Evolutionary conservation across 2,329 filamentous ascomycete genomes (phyloP).

Genomic region (Neurospora crassa): DNA sequence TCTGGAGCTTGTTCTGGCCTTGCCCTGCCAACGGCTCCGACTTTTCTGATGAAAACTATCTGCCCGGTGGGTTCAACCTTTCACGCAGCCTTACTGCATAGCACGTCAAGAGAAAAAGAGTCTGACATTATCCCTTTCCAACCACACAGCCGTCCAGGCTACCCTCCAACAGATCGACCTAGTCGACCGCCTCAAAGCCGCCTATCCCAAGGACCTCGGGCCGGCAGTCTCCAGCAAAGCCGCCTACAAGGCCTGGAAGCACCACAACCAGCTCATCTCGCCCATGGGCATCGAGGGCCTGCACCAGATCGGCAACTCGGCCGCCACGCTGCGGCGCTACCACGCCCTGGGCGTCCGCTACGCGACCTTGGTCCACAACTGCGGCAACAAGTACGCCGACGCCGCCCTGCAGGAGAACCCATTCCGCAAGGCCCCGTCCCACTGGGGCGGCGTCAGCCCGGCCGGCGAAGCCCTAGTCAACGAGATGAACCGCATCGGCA

Average conservation of each 20-base stretch:
- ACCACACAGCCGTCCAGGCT: conserved; percentile 10
- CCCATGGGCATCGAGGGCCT: conserved; percentile 78
- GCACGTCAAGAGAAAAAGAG: not conserved
- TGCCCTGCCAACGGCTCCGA: conserved; percentile 66
- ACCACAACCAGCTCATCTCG: conserved; percentile 55
- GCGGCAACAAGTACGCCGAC: conserved; percentile 83
- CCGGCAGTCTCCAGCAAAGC: conserved; percentile 48
- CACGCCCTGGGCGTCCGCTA: conserved; percentile 76
- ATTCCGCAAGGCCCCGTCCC: conserved; percentile 40
- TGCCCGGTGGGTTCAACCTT: conserved; percentile 3
- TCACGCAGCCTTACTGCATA: not conserved
- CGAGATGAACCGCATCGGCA: conserved; percentile 91
- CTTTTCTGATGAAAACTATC: conserved; percentile 56
- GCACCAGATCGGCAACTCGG: conserved; percentile 85
- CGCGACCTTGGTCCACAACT: conserved; percentile 85
- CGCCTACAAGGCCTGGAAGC: conserved; percentile 51
- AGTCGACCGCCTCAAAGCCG: conserved; percentile 50
- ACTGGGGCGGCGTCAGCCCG: conserved; percentile 64
- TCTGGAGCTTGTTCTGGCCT: conserved; percentile 79
- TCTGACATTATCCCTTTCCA: not conserved
- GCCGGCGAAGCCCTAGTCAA: conserved; percentile 58
- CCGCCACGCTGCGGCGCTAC: conserved; percentile 65
- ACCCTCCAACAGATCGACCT: conserved; percentile 71
- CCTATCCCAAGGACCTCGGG: conserved; percentile 63
- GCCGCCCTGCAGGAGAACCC: conserved; percentile 58